Base-by-base conservation (phyloP, 371 early-diverging fungal genomes). In the Rhizopus arrhizus region DNA sequence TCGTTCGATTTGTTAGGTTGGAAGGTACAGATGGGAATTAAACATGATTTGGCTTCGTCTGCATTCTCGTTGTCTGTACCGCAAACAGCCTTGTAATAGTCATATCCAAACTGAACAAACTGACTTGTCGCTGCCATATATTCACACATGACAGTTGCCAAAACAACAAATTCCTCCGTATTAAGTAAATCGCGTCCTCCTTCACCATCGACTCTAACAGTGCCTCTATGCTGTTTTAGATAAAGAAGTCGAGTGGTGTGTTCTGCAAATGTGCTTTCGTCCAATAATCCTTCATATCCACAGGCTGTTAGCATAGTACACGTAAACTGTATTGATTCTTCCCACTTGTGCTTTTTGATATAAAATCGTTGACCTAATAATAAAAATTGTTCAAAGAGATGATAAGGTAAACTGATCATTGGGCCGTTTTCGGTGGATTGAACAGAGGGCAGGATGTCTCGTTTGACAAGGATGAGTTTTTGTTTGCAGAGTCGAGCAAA, bases 401-500 rank as follows among this genome's bases (percentile, higher is more conserved):
- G 65, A 49, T 73, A 75, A 1, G 78, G 72, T 16, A 78, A 47
- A 5, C 64, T 64, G 31, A 78, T 75, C 29, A 66, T 70, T 50
- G 74, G 78, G 22, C 47, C 73, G 75, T 58, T 74, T 73, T 75
- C 75, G 0, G 78, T 78, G 0, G 75, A 75, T 48, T 66, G 75
- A 8, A 78, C 71, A 5, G 68, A 69, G 7, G 78, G 70, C 12
- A 68, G 42, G 35, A 64, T 67, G 28, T 78, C 75, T 48, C 64
- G 62, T 46, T 65, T 46, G 6, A 70, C 70, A 6, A 78, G 62
- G 7, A 72, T 13, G 28, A 78, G 53, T 34, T 75, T 64, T 51
- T 75, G 73, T 43, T 78, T 75, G 55, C 75, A 78, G 32, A 78
- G 63, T 9, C 78, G 69, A 51, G 75, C 75, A 22, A 78, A 67